Evolutionary conservation across 2,329 filamentous ascomycete genomes (phyloP).

Genomic region (Fusarium anguioides): DNA sequence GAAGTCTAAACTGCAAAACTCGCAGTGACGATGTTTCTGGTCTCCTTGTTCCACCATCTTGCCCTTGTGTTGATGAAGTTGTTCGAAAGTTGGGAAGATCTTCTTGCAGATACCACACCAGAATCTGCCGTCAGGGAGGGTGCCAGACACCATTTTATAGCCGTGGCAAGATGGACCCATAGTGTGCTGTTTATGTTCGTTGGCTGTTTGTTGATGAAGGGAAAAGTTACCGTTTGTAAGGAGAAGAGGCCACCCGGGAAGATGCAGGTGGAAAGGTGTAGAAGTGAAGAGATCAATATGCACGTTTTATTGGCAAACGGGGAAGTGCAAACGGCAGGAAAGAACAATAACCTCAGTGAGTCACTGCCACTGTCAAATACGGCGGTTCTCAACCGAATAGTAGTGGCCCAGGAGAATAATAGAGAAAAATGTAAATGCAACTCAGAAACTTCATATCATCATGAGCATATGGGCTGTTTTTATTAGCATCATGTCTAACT

Average conservation of each 20-base stretch:
- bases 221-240: neutral
- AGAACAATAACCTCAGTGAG: neutral
- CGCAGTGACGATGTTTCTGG: slow-evolving; percentile 51
- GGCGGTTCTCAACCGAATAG: too few relatives aligned
- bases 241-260: neutral
- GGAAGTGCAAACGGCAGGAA: neutral
- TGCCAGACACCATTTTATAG: slow-evolving; percentile 31
- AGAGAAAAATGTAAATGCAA: too few relatives aligned
- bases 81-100: slow-evolving; percentile 42
- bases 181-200: neutral
- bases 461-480: too few relatives aligned
- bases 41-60: slow-evolving; percentile 41
- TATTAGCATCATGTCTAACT: too few relatives aligned
- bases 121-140: slow-evolving; percentile 26
- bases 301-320: neutral
- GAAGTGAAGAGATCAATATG: neutral
- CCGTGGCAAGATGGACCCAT: neutral
- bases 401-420: too few relatives aligned
- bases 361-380: neutral
- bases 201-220: neutral
- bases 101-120: slow-evolving; percentile 48
- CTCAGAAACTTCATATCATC: too few relatives aligned
- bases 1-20: slow-evolving; percentile 53
- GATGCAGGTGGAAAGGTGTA: neutral
- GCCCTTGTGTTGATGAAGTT: slow-evolving; percentile 47